Base-by-base conservation (phyloP, 495 filamentous ascomycete genomes). In the Hypoxylon perforatum region DNA sequence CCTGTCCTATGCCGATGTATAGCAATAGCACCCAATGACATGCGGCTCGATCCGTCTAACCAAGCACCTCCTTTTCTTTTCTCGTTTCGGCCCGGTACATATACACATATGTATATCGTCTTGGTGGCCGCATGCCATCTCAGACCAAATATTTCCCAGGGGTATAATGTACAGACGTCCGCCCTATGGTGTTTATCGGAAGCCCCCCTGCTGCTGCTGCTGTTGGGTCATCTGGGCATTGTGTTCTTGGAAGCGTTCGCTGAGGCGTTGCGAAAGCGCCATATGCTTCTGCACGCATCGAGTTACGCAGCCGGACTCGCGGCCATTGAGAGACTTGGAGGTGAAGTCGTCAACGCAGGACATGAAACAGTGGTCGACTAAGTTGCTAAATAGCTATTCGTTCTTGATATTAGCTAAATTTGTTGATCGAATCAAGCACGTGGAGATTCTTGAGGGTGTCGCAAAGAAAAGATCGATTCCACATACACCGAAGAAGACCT, bases 281-380 rank as follows among this genome's bases (percentile, higher is more conserved):
- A 97, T 86, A 76, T 91, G 91, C 85, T 99, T 99, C 79, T 94
- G 90, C 19, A 97, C 93, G 77, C 96, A 99, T 65, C 92, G 90
- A 82, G 91, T 88, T 61, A 97, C 86, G 79, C 96, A 98, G 70
- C 90, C 86, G 73, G 93, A 90, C 79, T 99, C 95, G 67, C 91
- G 89, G 63, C 86, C 81, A 55, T 89, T 87, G 30, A 99, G 86
- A 6, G 92, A 92, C 82, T 97, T 97, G 83, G 92, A 95, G 74
- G 93, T 96, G 86, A 99, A 99, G 83, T 97, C 94, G 77, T 92
- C 94, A 78, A 98, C 87, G 81, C 95, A 99, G 81, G 95, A 89
- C 74, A 92, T 90, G 84, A 99, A 99, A 86, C 95, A 99, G 75
- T 90, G 83, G 70, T 96, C 91, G 61, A 98, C 93, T 61, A 99